Conservation (phyloP, 202 grass and related monocot genomes). For the Carex arenaria region DNA sequence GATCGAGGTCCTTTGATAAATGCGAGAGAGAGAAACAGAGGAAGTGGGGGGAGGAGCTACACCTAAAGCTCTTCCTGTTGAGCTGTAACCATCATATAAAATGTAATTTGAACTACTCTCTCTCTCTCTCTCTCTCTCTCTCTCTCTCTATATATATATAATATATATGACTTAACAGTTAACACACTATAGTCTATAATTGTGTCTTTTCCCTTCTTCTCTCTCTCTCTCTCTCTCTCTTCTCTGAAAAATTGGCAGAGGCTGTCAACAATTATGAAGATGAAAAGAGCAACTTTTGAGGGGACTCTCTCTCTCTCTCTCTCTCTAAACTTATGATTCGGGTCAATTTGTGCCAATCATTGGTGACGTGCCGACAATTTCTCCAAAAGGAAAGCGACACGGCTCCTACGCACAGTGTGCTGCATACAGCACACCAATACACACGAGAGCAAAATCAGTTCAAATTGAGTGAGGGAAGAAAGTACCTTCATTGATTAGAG, state of each 20-base stretch:
- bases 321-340: conserved; percentile 28
- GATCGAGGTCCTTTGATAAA: not conserved
- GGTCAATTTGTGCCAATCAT: conserved; percentile 58
- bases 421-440: not conserved
- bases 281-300: conserved; percentile 8
- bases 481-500: not conserved
- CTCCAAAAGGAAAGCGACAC: conserved; percentile 44
- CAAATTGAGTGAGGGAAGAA: conserved; percentile 11
- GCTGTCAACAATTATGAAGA: not conserved
- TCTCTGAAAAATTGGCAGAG: not conserved
- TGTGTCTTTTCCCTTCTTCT: not conserved
- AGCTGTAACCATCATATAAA: conserved; percentile 39
- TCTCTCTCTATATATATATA: not conserved
- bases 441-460: conserved; percentile 1
- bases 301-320: not conserved
- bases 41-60: not conserved
- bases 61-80: conserved; percentile 34
- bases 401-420: conserved; percentile 46
- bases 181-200: conserved; percentile 5
- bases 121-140: not conserved
- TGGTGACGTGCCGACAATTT: conserved; percentile 42
- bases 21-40: not conserved
- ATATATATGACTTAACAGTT: not conserved
- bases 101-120: conserved; percentile 17
- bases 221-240: not conserved